phyloP scores from a whole-genome alignment of 371 early-diverging fungal genomes.

The Mortierella sp. region DNA sequence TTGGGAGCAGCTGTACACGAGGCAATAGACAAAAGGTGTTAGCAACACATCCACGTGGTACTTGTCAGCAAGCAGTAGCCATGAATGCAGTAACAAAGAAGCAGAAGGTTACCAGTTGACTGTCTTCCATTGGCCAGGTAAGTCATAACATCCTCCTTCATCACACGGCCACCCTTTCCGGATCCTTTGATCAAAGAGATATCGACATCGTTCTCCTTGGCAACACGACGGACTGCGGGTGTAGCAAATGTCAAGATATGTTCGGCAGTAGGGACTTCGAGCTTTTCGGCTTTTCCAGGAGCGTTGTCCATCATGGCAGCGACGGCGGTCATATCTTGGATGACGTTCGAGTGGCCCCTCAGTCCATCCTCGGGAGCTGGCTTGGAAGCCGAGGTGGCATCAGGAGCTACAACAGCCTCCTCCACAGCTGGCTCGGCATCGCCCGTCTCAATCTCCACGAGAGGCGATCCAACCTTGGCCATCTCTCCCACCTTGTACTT shows the following conservation, averaged over 20 bases:
- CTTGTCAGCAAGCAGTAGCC: background rate
- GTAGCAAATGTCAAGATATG: conserved; percentile 71
- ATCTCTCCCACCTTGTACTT: conserved; percentile 89
- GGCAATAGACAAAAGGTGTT: background rate
- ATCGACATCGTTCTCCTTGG: conserved; percentile 84
- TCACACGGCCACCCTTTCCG: conserved; percentile 88
- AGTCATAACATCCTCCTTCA: conserved; percentile 90
- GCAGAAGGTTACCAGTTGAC: conserved; percentile 20
- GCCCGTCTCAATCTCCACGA: conserved; percentile 91
- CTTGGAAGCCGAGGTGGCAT: conserved; percentile 30
- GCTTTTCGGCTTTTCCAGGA: conserved; percentile 8
- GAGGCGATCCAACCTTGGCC: conserved; percentile 92
- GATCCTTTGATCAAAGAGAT: conserved; percentile 77
- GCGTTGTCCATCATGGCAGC: conserved; percentile 38
- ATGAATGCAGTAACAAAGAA: background rate
- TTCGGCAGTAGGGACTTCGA: conserved; percentile 29
- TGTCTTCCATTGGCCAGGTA: conserved; percentile 58
- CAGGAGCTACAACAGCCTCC: conserved; percentile 27
- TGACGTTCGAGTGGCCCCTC: conserved; percentile 44
- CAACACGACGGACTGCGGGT: conserved; percentile 93
- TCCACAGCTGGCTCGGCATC: conserved; percentile 19
- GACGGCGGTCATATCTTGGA: conserved; percentile 38
- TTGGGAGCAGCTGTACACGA: conserved; percentile 21
- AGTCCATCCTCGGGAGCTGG: conserved; percentile 32
- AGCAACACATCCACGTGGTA: too few species aligned